Base-by-base conservation (phyloP, 768 basidiomycete species). In the Pleurotus citrinopileatus region DNA sequence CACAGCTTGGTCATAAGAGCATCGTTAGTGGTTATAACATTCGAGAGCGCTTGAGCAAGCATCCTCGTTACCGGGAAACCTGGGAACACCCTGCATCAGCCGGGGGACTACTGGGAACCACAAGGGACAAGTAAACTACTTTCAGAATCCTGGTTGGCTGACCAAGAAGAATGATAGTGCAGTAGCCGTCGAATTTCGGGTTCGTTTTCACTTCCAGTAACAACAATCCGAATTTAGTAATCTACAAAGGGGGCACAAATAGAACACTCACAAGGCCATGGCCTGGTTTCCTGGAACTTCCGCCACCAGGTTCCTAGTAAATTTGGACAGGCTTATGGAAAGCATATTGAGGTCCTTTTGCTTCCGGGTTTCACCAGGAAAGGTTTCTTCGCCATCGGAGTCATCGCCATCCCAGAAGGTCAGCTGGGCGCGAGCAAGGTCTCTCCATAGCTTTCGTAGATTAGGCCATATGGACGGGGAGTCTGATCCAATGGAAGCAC, bases 261-360 rank as follows among this genome's bases (percentile, higher is more conserved):
- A 40, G 38, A 58, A 37, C 6, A 71, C 91, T 74, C 61, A 95
- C 94, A 82, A 87, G 22, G 88, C 86, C 55, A 70, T 73, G 36
- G 67, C 62, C 65, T 97, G 94, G 68, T 92, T 91, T n/a, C 66
- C 65, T 6, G 82, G 76, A 13, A 85, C 78, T 4, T 84, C 89
- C 8, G 91, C 91, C 28, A 91, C 83, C 8, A 94, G 69, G 65
- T 97, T 95, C 55, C 94, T 80, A 12, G 90, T 92, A 63, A 95
- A 86, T 62, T 83, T 87, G 6, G 84, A 87, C 19, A 92, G 61
- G 60, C 72, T 75, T n/a, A 69, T 70, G 55, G 78, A 76, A 9
- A 83, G 65, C 0, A 61, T 58, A 45, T 71, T 72, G 5, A 78
- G 72, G 23, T 64, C 59, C 9, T 63, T 56, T 53, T 74, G 66